A percentile compares a stretch with the other conserved stretches of the same genome.
phyloP scores from a whole-genome alignment of 345 rosid species.

The Rhodamnia argentea region DNA sequence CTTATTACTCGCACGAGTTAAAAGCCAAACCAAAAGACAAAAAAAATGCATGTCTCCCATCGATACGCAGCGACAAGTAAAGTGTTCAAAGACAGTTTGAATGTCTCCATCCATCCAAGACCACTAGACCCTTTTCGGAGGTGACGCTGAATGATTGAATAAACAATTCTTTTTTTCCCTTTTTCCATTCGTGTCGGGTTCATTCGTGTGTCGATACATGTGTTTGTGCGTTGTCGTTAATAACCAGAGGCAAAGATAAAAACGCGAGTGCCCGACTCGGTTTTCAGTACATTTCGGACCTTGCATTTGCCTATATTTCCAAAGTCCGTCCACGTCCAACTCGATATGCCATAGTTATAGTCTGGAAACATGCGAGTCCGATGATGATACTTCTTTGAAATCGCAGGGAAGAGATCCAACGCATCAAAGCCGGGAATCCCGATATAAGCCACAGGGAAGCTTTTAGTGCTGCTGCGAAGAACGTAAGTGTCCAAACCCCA shows the following conservation, averaged over 20 bases:
- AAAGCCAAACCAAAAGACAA: background rate
- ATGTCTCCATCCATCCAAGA: background rate
- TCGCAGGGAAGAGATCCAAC: slow-evolving; percentile 97
- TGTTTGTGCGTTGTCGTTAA: background rate
- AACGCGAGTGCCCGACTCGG: background rate
- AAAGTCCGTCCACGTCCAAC: background rate
- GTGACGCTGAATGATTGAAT: background rate
- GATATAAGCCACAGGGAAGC: slow-evolving; percentile 99
- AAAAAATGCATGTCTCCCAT: background rate
- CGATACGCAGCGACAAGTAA: background rate
- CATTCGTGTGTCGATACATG: background rate
- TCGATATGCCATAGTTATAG: background rate
- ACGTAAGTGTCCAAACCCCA: slow-evolving; percentile 30
- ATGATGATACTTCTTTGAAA: background rate
- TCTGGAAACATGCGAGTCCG: background rate
- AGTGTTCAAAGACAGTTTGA: background rate
- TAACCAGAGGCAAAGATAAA: background rate
- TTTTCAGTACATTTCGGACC: background rate
- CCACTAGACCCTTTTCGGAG: background rate
- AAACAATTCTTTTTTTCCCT: background rate
- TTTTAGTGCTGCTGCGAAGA: slow-evolving; percentile 99
- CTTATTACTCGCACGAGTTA: background rate
- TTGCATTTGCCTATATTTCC: background rate
- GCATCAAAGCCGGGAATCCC: slow-evolving; percentile 97
- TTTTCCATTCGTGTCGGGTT: background rate